phyloP scores from a whole-genome alignment of 768 basidiomycete species.

The Boletus edulis region DNA sequence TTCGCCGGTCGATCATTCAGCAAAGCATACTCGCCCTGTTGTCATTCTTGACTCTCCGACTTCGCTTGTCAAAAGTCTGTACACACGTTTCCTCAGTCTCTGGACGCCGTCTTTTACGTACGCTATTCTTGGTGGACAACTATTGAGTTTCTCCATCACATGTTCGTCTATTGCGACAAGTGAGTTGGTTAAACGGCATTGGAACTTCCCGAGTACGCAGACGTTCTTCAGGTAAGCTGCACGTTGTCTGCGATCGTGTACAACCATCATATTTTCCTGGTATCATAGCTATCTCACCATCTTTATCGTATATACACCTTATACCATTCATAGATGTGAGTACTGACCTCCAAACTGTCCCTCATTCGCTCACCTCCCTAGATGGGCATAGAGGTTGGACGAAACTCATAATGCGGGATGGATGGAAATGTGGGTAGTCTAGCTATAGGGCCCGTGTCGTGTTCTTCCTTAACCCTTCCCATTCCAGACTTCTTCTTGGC shows the following conservation, averaged over 20 bases:
- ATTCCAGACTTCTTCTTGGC: conserved; percentile 72
- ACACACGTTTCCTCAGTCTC: conserved; percentile 22
- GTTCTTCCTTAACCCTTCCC: neutral
- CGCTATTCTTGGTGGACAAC: conserved; percentile 27
- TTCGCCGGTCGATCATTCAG: neutral
- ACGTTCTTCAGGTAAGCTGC: conserved; percentile 69
- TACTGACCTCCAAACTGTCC: neutral
- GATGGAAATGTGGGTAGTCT: conserved; percentile 75
- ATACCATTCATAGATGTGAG: conserved; percentile 85
- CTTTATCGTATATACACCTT: conserved; percentile 77
- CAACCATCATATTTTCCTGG: neutral
- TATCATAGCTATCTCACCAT: conserved; percentile 64
- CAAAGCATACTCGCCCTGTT: conserved; percentile 10
- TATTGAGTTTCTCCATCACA: conserved; percentile 23
- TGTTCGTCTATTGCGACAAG: conserved; percentile 63
- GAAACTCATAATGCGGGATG: conserved; percentile 68
- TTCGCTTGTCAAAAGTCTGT: conserved; percentile 16
- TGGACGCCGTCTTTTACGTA: conserved; percentile 29
- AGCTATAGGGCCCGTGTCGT: neutral
- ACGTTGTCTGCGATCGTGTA: neutral
- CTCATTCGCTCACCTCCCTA: conserved; percentile 27
- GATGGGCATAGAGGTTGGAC: conserved; percentile 82
- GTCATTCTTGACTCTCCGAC: conserved; percentile 21
- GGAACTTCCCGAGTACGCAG: conserved; percentile 76
- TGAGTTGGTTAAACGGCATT: conserved; percentile 61